Conservation (phyloP, 495 filamentous ascomycete species). For the Lentithecium fluviatile region DNA sequence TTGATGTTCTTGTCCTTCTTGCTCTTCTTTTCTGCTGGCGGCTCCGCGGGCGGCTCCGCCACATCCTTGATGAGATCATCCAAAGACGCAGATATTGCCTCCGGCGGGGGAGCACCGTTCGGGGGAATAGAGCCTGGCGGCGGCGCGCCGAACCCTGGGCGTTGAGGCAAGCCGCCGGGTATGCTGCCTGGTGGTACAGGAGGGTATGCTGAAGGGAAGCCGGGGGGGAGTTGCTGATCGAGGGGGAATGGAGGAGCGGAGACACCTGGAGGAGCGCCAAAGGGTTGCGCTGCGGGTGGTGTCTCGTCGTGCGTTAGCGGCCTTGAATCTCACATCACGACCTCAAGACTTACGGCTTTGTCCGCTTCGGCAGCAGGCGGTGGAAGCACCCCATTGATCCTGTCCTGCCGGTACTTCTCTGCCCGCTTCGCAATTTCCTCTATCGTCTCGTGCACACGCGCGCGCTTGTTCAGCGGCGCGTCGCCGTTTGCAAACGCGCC, state of each 20-base stretch:
- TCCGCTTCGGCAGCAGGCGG: neutral
- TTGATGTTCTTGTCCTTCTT: constrained; percentile 45
- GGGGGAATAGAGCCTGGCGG: no score
- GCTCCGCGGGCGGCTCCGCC: neutral
- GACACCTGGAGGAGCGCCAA: no score
- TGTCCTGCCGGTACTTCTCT: constrained; percentile 9
- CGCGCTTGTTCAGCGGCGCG: constrained; percentile 60
- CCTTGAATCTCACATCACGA: neutral
- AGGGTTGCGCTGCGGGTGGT: neutral
- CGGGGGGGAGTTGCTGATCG: no score
- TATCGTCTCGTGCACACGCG: constrained; percentile 55
- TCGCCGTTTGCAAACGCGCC: constrained; percentile 54
- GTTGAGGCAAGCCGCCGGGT: no score
- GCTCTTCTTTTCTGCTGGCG: constrained; percentile 56
- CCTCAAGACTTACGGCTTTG: neutral
- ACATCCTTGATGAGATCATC: constrained; percentile 38
- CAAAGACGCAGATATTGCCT: constrained; percentile 18
- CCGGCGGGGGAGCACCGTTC: constrained; percentile 43
- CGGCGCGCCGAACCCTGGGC: constrained; percentile 40
- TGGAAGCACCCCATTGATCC: constrained; percentile 10
- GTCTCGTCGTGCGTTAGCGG: neutral
- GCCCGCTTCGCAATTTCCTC: constrained; percentile 11
- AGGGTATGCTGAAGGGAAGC: no score
- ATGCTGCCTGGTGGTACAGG: no score
- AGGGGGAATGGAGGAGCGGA: no score